These are phyloP conservation scores for Cercospora beticola DNA, from an alignment of 2,329 filamentous ascomycete genomes.

Conservation along the genomic window DNA sequence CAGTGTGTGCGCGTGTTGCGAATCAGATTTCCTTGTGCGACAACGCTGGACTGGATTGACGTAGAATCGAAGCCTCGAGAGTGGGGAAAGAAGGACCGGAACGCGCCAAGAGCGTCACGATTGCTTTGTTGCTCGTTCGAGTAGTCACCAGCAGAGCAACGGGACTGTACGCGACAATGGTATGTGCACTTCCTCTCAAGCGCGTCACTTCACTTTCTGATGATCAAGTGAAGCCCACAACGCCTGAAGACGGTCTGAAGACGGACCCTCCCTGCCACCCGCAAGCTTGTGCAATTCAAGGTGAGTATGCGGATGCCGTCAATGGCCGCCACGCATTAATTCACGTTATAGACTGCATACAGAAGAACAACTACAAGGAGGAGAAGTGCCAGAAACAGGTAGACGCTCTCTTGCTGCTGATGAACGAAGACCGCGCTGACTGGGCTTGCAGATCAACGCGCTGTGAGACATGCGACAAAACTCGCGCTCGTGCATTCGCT, in stretches of 20 bases:
- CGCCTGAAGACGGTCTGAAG: slow-evolving; percentile 66
- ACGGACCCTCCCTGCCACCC: slow-evolving; percentile 81
- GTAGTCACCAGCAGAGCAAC: neutral
- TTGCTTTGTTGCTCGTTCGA: neutral
- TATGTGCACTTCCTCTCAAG: neutral
- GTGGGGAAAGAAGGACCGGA: neutral
- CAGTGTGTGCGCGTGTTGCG: neutral
- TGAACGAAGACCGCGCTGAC: slow-evolving; percentile 4
- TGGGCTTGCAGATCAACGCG: slow-evolving; percentile 64
- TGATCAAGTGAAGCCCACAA: slow-evolving; percentile 13
- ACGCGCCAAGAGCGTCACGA: slow-evolving; percentile 1
- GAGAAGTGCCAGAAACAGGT: slow-evolving; percentile 69
- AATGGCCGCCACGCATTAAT: neutral
- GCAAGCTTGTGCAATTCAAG: slow-evolving; percentile 87
- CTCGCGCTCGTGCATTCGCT: neutral
- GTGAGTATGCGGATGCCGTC: slow-evolving; percentile 48
- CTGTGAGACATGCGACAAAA: slow-evolving; percentile 43
- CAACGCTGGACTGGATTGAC: neutral
- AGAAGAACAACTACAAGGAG: slow-evolving; percentile 81
- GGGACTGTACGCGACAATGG: neutral
- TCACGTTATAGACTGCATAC: slow-evolving; percentile 59
- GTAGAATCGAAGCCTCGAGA: neutral
- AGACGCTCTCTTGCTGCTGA: neutral
- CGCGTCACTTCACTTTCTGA: neutral
- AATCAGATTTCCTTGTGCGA: neutral